Evolutionary conservation across 2,329 filamentous ascomycete genomes (phyloP).

Genomic region (Neonectria ditissima): DNA sequence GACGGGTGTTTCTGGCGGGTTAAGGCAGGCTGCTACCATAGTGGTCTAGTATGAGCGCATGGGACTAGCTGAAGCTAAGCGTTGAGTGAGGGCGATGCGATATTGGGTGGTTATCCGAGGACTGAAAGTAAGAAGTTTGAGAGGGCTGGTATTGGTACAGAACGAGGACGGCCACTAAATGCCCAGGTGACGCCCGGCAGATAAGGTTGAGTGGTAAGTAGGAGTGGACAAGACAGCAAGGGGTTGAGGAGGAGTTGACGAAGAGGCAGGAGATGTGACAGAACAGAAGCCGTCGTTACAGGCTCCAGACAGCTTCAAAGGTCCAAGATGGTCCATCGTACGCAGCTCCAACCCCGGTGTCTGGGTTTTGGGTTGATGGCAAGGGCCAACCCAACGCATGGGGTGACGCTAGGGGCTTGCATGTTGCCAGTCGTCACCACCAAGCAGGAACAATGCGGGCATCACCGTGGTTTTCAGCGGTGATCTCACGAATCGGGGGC

Average conservation of each 20-base stretch:
- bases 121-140: too few species aligned
- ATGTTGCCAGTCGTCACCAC: background rate
- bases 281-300: constrained; percentile 2
- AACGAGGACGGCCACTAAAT: too few species aligned
- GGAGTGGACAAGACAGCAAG: constrained; percentile 3
- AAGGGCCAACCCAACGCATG: background rate
- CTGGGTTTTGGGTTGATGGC: constrained; percentile 22
- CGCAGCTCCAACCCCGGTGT: constrained; percentile 11
- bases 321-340: background rate
- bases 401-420: constrained; percentile 5
- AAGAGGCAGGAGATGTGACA: constrained; percentile 13
- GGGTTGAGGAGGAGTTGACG: background rate
- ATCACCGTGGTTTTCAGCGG: background rate
- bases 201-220: constrained; percentile 14
- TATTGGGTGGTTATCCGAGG: background rate
- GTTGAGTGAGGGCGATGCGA: background rate
- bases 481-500: background rate
- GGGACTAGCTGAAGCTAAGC: constrained; percentile 19
- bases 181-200: constrained; percentile 26
- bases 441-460: background rate
- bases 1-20: constrained; percentile 3
- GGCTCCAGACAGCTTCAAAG: background rate
- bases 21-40: constrained; percentile 11
- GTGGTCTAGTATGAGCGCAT: constrained; percentile 19
- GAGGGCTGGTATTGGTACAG: too few species aligned